Conservation (phyloP, 805 yeast species). For the Candida sakaeoensis region DNA sequence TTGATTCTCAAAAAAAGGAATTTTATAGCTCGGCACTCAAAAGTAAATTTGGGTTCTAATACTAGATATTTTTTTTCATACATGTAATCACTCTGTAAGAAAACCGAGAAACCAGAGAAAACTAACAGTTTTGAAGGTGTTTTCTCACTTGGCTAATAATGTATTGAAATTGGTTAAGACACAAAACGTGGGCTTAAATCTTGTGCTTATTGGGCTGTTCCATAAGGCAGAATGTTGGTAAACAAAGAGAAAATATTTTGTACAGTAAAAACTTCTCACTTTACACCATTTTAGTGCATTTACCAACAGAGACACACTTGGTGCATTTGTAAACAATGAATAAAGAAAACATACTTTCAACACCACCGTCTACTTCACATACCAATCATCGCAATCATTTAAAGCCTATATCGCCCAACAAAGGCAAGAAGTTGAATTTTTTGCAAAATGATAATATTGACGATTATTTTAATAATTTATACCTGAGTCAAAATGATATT, state of each 20-base stretch:
- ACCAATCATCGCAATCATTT: conserved; percentile 13
- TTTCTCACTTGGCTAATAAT: too few relatives aligned
- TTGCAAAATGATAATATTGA: conserved; percentile 31
- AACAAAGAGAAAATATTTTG: too few relatives aligned
- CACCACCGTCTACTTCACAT: conserved; percentile 8
- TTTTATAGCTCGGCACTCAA: conserved; percentile 49
- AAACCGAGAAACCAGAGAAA: neutral
- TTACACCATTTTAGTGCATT: too few relatives aligned
- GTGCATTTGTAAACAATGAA: conserved; percentile 2
- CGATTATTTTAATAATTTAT: conserved; percentile 29
- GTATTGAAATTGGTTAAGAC: too few relatives aligned
- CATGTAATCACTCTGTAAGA: neutral
- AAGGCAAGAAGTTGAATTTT: conserved; percentile 21
- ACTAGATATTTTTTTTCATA: neutral
- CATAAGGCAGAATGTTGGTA: too few relatives aligned
- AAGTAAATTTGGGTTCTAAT: conserved; percentile 50
- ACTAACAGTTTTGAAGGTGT: too few relatives aligned
- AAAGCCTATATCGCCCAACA: conserved; percentile 29
- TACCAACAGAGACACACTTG: too few relatives aligned
- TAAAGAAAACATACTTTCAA: conserved; percentile 10
- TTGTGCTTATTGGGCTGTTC: neutral
- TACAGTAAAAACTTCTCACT: too few relatives aligned
- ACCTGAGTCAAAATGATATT: conserved; percentile 23
- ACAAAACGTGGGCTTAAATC: neutral
- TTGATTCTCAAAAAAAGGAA: conserved; percentile 48